These are phyloP conservation scores for Melanomma pulvis-pyrius DNA, from an alignment of 495 filamentous ascomycete genomes.

Conservation along the genomic window DNA sequence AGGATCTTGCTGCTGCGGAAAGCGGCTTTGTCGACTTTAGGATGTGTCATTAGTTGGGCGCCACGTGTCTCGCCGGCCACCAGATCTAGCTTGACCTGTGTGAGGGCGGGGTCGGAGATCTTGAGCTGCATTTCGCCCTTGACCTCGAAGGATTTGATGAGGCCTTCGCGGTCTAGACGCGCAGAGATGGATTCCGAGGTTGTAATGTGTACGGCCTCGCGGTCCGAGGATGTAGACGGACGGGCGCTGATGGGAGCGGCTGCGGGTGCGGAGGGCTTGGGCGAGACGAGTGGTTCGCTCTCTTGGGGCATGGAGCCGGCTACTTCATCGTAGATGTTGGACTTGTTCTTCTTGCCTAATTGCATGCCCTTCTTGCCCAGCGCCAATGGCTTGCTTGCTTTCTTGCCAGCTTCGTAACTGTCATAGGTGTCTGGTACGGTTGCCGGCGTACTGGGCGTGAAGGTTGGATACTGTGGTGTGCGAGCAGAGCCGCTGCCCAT, in stretches of 20 bases:
- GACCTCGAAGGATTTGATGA: constrained; percentile 78
- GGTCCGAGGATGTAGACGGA: constrained; percentile 61
- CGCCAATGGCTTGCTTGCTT: constrained; percentile 64
- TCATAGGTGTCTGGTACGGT: constrained; percentile 81
- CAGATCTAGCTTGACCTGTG: constrained; percentile 84
- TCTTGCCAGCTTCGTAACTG: constrained; percentile 93
- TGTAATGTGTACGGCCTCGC: constrained; percentile 81
- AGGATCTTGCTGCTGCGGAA: constrained; percentile 79
- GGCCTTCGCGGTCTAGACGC: constrained; percentile 81
- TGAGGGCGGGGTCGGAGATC: constrained; percentile 82
- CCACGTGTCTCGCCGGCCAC: constrained; percentile 71
- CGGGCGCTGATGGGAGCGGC: constrained; percentile 43
- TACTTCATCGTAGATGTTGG: constrained; percentile 95
- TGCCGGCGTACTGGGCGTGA: constrained; percentile 77
- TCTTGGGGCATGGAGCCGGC: constrained; percentile 82
- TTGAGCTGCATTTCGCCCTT: constrained; percentile 88
- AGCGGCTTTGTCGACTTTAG: constrained; percentile 85
- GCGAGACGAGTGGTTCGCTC: constrained; percentile 74
- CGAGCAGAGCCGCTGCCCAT: constrained; percentile 58
- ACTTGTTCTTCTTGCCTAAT: constrained; percentile 96
- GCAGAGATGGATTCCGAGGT: constrained; percentile 86
- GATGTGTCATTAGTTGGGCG: constrained; percentile 88
- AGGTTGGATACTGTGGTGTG: constrained; percentile 81
- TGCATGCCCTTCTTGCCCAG: constrained; percentile 97
- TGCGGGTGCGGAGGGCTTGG: constrained; percentile 54